Percentiles rank a stretch among this genome's conserved stretches.
Conservation (phyloP, 1,139 yeast genomes). For the Sugiyamaella japonica region DNA sequence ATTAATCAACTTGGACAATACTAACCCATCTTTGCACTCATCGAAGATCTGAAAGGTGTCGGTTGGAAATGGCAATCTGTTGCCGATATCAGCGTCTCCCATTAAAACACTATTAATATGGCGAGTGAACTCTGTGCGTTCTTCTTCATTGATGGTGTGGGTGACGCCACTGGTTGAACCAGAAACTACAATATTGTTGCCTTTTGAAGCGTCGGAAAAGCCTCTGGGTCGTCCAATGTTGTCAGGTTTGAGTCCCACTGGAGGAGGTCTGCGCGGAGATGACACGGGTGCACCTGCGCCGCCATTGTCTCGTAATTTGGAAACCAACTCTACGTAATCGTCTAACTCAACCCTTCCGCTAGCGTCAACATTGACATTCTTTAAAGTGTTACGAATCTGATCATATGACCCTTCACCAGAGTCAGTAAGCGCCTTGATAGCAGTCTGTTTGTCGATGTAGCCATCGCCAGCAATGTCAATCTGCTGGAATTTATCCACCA, state of each 20-base stretch:
- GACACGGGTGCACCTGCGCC: slow-evolving; percentile 21
- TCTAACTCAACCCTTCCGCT: slow-evolving; percentile 96
- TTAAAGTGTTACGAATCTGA: slow-evolving; percentile 89
- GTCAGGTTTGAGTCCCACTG: slow-evolving; percentile 33
- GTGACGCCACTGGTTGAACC: slow-evolving; percentile 91
- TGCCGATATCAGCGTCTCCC: slow-evolving; percentile 87
- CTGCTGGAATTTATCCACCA: slow-evolving; percentile 73
- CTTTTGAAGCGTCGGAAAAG: slow-evolving; percentile 35
- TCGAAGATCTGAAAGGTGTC: slow-evolving; percentile 95
- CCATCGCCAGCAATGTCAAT: slow-evolving; percentile 93
- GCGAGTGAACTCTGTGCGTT: slow-evolving; percentile 90
- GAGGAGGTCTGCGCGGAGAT: slow-evolving; percentile 16
- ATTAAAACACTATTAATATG: slow-evolving; percentile 90
- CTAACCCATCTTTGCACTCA: slow-evolving; percentile 94
- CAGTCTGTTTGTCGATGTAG: slow-evolving; percentile 91
- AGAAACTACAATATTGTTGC: slow-evolving; percentile 71
- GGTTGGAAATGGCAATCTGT: slow-evolving; percentile 85
- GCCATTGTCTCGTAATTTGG: slow-evolving; percentile 39
- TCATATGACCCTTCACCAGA: slow-evolving; percentile 83
- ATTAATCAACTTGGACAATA: slow-evolving; percentile 87
- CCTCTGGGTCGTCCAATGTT: slow-evolving; percentile 18
- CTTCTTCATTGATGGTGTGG: slow-evolving; percentile 96
- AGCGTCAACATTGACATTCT: slow-evolving; percentile 89
- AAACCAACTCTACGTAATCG: slow-evolving; percentile 79
- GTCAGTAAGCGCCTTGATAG: slow-evolving; percentile 77